Evolutionary conservation across 202 grass and related monocot species (phyloP).

Genomic region (Bolboschoenoplectus hybrid): DNA sequence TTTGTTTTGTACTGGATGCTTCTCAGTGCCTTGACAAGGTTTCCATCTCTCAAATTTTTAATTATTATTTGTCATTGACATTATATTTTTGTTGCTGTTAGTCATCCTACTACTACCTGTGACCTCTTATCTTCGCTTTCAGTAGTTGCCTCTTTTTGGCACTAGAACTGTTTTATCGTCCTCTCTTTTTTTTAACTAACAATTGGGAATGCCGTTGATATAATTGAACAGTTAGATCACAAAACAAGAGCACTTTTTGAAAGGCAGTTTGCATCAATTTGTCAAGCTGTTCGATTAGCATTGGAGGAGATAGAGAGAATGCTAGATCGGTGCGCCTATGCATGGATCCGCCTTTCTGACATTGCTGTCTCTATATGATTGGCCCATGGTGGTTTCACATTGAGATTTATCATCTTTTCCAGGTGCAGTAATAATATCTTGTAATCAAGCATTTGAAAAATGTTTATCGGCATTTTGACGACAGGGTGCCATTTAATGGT

Average conservation of each 20-base stretch:
- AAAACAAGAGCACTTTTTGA: slow-evolving; percentile 61
- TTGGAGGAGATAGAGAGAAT: slow-evolving; percentile 71
- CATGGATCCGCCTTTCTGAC: slow-evolving; percentile 77
- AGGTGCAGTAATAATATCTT: slow-evolving; percentile 8
- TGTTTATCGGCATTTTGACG: background rate
- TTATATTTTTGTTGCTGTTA: slow-evolving; percentile 13
- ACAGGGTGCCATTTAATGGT: background rate
- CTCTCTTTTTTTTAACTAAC: slow-evolving; percentile 33
- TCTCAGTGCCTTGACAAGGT: slow-evolving; percentile 79
- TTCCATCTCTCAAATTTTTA: background rate
- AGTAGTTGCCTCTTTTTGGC: background rate
- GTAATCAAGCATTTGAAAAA: background rate
- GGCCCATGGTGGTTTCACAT: slow-evolving; percentile 15
- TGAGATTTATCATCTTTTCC: slow-evolving; percentile 5
- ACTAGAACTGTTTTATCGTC: slow-evolving; percentile 6
- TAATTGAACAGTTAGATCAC: slow-evolving; percentile 65
- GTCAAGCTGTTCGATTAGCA: slow-evolving; percentile 56
- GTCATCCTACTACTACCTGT: background rate
- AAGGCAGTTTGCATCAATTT: slow-evolving; percentile 59
- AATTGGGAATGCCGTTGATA: slow-evolving; percentile 1
- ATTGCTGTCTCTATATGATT: slow-evolving; percentile 67
- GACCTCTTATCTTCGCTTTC: slow-evolving; percentile 1
- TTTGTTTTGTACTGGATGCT: slow-evolving; percentile 87
- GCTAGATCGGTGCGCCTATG: slow-evolving; percentile 76
- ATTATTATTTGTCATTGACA: background rate